Base-by-base conservation (phyloP, 352 stramenopile species). In the Blastocystis sp. region DNA sequence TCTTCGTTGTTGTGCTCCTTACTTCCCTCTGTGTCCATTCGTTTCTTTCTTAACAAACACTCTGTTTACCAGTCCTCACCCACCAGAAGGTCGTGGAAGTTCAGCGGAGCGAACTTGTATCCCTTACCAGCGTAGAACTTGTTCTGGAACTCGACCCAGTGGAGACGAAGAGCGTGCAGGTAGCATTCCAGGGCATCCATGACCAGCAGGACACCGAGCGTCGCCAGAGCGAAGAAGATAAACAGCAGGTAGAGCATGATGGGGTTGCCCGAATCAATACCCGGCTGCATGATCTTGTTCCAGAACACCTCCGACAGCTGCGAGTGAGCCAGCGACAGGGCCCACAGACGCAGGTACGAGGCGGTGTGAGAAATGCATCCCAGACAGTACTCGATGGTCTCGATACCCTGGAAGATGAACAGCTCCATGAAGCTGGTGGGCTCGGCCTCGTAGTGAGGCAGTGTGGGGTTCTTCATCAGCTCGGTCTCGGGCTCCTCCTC, bases 141-240 rank as follows among this genome's bases (percentile, higher is more conserved):
- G 91, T 93, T 97, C 90, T 98, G 96, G 90, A 98, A 98, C 90
- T 98, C 96, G 73, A 98, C 91, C 96, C 96, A 99, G 90, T 99
- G 96, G 85, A 99, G 91, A 93, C 96, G 94, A 75, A 99, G 91
- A 16, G 95, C 94, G 89, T 99, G 96, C 67, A 99, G 90, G 90
- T 98, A 99, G 89, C 95, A 98, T 90, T 99, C 96, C n/a, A 99
- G 90, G 84, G 98, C 94, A 89, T 99, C 96, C 96, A 99, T 99
- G 87, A 94, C 94, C 59, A 98, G 89, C 71, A 99, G 93, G 6
- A 99, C 95, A 77, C 92, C 95, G 87, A 98, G 97, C 14, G 96
- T 98, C 56, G 96, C 94, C 21, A 85, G 91, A n/a, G 93, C 92
- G 65, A 96, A 97, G 38, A 96, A 88, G 0, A 88, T 91, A 86